phyloP scores from a whole-genome alignment of 2,329 filamentous ascomycete genomes.

The Tolypocladium album region DNA sequence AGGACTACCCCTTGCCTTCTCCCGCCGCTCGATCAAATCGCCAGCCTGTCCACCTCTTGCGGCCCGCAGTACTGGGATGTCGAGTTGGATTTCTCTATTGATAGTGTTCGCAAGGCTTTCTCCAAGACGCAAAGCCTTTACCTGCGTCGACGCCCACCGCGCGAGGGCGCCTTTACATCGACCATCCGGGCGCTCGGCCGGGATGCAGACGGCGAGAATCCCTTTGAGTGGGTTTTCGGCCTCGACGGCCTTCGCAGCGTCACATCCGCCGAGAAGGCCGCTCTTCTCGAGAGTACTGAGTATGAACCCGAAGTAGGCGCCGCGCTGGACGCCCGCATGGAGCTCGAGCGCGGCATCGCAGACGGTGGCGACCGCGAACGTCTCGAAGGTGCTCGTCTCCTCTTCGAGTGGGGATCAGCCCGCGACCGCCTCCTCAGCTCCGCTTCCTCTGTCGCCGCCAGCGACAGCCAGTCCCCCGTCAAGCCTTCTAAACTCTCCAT shows the following conservation, averaged over 20 bases:
- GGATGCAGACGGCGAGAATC: slow-evolving; percentile 19
- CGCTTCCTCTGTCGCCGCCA: slow-evolving; percentile 2
- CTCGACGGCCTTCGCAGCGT: slow-evolving; percentile 43
- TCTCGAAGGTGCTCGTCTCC: slow-evolving; percentile 36
- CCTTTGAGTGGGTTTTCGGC: slow-evolving; percentile 67
- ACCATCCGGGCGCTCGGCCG: slow-evolving; percentile 62
- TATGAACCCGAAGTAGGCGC: slow-evolving; percentile 37
- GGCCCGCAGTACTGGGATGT: slow-evolving; percentile 70
- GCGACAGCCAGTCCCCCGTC: slow-evolving; percentile 24
- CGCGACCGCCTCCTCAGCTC: slow-evolving; percentile 23
- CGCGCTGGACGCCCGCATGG: slow-evolving; percentile 60
- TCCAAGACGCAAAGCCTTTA: slow-evolving; percentile 60
- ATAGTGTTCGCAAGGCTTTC: slow-evolving; percentile 51
- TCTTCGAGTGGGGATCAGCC: slow-evolving; percentile 47
- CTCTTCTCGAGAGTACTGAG: slow-evolving; percentile 44
- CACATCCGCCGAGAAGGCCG: slow-evolving; percentile 55
- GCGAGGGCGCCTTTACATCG: slow-evolving; percentile 60
- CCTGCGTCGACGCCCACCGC: slow-evolving; percentile 58
- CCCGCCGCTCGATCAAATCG: slow-evolving; percentile 54
- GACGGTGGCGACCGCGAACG: slow-evolving; percentile 27
- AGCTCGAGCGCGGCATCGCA: slow-evolving; percentile 43
- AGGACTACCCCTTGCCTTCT: slow-evolving; percentile 48
- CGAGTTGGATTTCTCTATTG: slow-evolving; percentile 61
- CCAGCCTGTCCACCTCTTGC: slow-evolving; percentile 46
- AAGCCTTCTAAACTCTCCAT: slow-evolving; percentile 13